Evolutionary conservation across 345 rosid genomes (phyloP).

Genomic region (Isatis tinctoria): DNA sequence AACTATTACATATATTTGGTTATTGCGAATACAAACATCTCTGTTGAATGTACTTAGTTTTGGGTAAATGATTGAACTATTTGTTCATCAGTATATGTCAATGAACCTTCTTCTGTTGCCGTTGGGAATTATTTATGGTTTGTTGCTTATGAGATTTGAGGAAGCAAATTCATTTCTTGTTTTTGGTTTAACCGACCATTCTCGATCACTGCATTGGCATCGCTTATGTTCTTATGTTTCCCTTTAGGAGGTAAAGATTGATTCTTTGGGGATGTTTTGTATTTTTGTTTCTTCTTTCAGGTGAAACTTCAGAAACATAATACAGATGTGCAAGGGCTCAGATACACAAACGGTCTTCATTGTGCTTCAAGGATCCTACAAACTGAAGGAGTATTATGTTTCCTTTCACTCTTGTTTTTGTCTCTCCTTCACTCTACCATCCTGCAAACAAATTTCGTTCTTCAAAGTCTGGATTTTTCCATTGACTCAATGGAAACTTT

Average conservation of each 20-base stretch:
- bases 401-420: constrained; percentile 13
- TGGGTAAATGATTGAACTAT: not conserved
- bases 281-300: constrained; percentile 33
- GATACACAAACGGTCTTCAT: constrained; percentile 78
- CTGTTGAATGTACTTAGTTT: not conserved
- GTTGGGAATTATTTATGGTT: not conserved
- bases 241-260: not conserved
- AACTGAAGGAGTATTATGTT: constrained; percentile 78
- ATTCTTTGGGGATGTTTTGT: not conserved
- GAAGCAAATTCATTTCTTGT: not conserved
- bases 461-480: not conserved
- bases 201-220: not conserved
- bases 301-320: constrained; percentile 94
- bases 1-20: not conserved
- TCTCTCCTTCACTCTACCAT: not conserved
- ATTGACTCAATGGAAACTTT: not conserved
- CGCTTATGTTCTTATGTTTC: not conserved
- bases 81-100: not conserved
- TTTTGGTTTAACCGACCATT: not conserved
- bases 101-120: not conserved
- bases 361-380: constrained; percentile 72
- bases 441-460: not conserved
- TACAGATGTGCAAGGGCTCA: constrained; percentile 68
- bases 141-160: not conserved
- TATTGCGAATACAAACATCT: not conserved